Evolutionary conservation across 352 stramenopile species (phyloP).

Genomic region (Phytophthora citrophthora): DNA sequence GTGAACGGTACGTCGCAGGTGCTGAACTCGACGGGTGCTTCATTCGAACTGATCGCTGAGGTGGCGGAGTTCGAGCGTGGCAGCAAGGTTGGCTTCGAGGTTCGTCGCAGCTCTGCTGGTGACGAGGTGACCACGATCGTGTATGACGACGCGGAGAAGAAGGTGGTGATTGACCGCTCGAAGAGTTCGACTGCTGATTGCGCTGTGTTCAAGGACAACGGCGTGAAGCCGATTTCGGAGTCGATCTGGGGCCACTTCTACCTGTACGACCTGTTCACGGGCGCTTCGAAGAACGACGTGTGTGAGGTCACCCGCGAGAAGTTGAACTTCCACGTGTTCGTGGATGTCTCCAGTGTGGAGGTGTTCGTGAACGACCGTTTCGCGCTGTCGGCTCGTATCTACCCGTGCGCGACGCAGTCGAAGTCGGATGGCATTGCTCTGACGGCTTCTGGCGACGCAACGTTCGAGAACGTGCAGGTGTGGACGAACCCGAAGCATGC

Average conservation of each 20-base stretch:
- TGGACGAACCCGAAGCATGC: slow-evolving; percentile 71
- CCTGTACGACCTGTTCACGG: slow-evolving; percentile 56
- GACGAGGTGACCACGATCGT: slow-evolving; percentile 66
- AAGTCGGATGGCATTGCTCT: slow-evolving; percentile 65
- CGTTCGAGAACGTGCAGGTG: slow-evolving; percentile 68
- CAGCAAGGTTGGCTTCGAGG: slow-evolving; percentile 61
- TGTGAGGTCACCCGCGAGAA: slow-evolving; percentile 53
- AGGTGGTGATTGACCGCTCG: slow-evolving; percentile 62
- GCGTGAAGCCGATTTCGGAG: slow-evolving; percentile 38
- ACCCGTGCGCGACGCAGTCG: slow-evolving; percentile 56
- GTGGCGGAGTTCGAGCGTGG: slow-evolving; percentile 50
- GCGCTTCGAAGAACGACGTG: slow-evolving; percentile 23
- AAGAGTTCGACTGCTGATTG: slow-evolving; percentile 59
- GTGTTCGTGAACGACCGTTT: slow-evolving; percentile 80
- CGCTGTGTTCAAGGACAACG: slow-evolving; percentile 45
- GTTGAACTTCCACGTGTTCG: slow-evolving; percentile 66
- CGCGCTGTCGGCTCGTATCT: slow-evolving; percentile 65
- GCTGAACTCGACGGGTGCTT: slow-evolving; percentile 51
- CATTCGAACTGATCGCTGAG: slow-evolving; percentile 64
- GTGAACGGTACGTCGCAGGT: slow-evolving; percentile 38
- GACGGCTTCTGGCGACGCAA: slow-evolving; percentile 44
- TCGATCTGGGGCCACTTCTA: slow-evolving; percentile 61
- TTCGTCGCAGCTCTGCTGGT: slow-evolving; percentile 49
- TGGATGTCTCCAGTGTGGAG: slow-evolving; percentile 36
- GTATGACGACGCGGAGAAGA: slow-evolving; percentile 68